Evolutionary conservation across 371 early-diverging fungal genomes (phyloP).

Genomic region (Rhizopus delemar): DNA sequence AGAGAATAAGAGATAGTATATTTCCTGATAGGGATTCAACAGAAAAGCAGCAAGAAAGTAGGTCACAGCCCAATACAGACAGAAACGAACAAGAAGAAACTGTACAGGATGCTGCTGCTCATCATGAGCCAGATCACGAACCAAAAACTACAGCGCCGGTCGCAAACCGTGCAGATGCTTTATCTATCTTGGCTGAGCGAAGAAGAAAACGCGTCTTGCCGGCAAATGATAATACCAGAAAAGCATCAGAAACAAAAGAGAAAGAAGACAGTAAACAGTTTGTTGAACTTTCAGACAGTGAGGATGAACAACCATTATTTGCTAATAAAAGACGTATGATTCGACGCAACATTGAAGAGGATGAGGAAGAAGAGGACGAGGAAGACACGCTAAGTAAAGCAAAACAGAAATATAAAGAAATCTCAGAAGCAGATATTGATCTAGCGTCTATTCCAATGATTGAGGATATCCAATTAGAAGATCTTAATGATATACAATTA

Average conservation of each 20-base stretch:
- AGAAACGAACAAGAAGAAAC: neutral
- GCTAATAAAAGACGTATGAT: neutral
- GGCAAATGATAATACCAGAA: neutral
- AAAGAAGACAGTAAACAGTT: neutral
- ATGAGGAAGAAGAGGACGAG: neutral
- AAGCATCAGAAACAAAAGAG: neutral
- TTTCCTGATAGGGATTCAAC: neutral
- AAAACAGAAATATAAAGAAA: neutral
- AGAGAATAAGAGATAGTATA: neutral
- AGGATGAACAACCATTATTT: neutral
- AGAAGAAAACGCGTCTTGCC: neutral
- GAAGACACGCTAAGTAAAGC: neutral
- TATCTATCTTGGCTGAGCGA: neutral
- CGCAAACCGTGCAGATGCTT: no score
- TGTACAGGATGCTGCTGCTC: neutral
- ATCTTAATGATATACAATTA: neutral
- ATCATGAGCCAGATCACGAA: neutral
- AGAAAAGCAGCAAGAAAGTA: neutral
- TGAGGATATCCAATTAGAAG: neutral
- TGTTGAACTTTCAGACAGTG: slow-evolving; percentile 2
- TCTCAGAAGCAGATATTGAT: neutral
- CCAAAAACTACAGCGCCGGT: no score
- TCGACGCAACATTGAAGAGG: neutral
- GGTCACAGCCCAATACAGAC: neutral
- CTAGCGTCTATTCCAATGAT: neutral